Evolutionary conservation across 257 asterid species (phyloP).

Genomic region (Ocimum tenuiflorum): DNA sequence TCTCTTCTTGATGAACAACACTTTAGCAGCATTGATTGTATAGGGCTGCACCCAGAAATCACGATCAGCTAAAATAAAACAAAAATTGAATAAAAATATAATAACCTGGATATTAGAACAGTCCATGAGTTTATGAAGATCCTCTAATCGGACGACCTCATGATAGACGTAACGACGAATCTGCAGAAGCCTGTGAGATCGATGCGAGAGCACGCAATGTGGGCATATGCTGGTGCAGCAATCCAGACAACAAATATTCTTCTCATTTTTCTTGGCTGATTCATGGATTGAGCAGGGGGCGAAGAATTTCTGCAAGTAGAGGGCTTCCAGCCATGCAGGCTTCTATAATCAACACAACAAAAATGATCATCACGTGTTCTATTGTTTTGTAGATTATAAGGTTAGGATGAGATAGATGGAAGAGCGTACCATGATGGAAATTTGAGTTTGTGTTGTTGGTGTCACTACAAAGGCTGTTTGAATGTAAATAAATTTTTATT

Average conservation of each 20-base stretch:
- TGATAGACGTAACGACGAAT: slow-evolving; percentile 92
- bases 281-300: slow-evolving; percentile 69
- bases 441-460: not conserved
- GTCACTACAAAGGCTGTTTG: too few species aligned
- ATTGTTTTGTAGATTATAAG: too few species aligned
- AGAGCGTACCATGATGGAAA: slow-evolving; percentile 45
- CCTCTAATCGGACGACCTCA: slow-evolving; percentile 85
- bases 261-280: slow-evolving; percentile 83
- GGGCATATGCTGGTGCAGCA: slow-evolving; percentile 94
- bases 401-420: too few species aligned
- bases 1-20: slow-evolving; percentile 80
- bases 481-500: not conserved
- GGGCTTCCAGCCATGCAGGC: slow-evolving; percentile 87
- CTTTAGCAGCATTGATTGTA: slow-evolving; percentile 84
- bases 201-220: slow-evolving; percentile 75
- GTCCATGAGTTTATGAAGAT: slow-evolving; percentile 76
- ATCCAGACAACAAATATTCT: slow-evolving; percentile 80
- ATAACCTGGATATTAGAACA: slow-evolving; percentile 60
- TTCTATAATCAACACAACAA: slow-evolving; percentile 20
- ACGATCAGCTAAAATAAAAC: too few species aligned
- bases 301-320: slow-evolving; percentile 61
- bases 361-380: too few species aligned
- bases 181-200: slow-evolving; percentile 77
- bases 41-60: slow-evolving; percentile 47
- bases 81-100: not conserved